Percentiles rank a stretch among this genome's conserved stretches.
phyloP scores from a whole-genome alignment of 768 basidiomycete species.

The Naganishia onofrii region DNA sequence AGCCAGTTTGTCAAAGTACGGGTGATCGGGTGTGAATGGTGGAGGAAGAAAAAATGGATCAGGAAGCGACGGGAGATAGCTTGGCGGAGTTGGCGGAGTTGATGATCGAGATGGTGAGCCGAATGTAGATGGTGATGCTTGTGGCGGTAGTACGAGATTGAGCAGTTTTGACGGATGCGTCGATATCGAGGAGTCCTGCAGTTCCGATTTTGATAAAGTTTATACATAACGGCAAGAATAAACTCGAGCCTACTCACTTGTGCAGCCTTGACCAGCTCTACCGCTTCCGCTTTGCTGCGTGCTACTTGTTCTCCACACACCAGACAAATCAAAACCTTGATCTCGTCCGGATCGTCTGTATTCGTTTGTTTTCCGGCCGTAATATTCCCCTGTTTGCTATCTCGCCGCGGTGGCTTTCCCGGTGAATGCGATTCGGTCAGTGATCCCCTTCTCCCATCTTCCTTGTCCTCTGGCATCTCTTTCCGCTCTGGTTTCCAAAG shows the following conservation, averaged over 20 bases:
- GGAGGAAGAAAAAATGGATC: slow-evolving; percentile 53
- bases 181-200: neutral
- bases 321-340: slow-evolving; percentile 6
- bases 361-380: neutral
- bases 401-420: neutral
- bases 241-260: neutral
- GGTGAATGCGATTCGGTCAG: neutral
- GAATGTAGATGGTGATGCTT: slow-evolving; percentile 15
- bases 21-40: slow-evolving; percentile 49
- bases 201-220: neutral
- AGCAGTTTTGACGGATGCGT: neutral
- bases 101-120: slow-evolving; percentile 25
- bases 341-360: neutral
- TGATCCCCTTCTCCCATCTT: neutral
- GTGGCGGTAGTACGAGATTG: slow-evolving; percentile 1
- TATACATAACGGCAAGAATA: no score
- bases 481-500: neutral
- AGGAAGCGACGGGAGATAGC: slow-evolving; percentile 34
- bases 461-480: neutral
- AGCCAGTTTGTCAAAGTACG: slow-evolving; percentile 43
- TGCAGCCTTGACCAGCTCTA: neutral
- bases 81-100: neutral
- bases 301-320: slow-evolving; percentile 6
- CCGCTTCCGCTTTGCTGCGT: neutral
- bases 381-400: neutral